These are phyloP conservation scores for Cercospora sp. DNA, from an alignment of 2,329 filamentous ascomycete species.

Conservation along the genomic window DNA sequence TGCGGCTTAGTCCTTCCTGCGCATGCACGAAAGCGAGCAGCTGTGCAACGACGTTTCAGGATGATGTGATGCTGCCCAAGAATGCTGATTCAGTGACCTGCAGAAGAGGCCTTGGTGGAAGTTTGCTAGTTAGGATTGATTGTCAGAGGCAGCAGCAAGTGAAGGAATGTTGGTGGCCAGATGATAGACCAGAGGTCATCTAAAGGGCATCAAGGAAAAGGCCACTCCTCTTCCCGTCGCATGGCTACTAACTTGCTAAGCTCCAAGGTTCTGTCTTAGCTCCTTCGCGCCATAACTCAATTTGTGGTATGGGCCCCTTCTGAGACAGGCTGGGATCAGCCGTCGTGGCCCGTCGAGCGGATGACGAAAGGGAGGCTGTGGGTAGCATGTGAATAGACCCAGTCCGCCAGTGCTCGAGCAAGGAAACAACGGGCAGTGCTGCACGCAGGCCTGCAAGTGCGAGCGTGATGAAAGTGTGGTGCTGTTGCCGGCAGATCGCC, in stretches of 20 bases:
- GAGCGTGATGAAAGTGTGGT: constrained; percentile 8
- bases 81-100: constrained; percentile 15
- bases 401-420: neutral
- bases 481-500: constrained; percentile 15
- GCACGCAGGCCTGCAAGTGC: constrained; percentile 14
- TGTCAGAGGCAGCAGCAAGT: neutral
- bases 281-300: constrained; percentile 26
- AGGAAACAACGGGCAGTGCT: constrained; percentile 15
- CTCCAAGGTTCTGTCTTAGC: constrained; percentile 26
- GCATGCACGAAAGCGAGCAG: constrained; percentile 8
- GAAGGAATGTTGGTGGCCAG: constrained; percentile 8
- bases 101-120: neutral
- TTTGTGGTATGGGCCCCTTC: constrained; percentile 19
- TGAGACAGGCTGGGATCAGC: constrained; percentile 27
- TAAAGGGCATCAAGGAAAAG: constrained; percentile 8
- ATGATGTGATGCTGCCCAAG: constrained; percentile 14
- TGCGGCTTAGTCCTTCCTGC: neutral
- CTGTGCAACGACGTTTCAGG: constrained; percentile 13
- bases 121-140: neutral
- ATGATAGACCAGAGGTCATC: neutral
- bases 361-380: constrained; percentile 20
- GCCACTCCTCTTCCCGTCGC: constrained; percentile 16
- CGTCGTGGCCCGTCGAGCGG: neutral
- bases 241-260: constrained; percentile 19
- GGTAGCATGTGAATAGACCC: constrained; percentile 13